Evolutionary conservation across 83 land plant genomes (phyloP).

Genomic region (Diphasiastrum complanatum): DNA sequence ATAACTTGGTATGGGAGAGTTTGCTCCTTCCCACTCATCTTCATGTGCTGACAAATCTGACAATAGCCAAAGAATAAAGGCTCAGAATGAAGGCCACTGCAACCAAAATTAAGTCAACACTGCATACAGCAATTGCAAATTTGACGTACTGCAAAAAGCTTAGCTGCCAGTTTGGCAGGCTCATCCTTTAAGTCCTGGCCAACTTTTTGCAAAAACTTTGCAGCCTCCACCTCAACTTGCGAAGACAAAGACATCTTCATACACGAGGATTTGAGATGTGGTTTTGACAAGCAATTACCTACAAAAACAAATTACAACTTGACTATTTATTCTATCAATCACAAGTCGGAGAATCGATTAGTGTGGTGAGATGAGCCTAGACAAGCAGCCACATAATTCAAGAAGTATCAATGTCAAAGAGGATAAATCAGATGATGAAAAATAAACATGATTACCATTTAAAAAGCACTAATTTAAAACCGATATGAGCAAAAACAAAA

Average conservation of each 20-base stretch:
- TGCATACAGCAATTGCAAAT: background rate
- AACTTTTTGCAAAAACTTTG: slow-evolving; percentile 80
- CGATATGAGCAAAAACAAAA: too few species aligned
- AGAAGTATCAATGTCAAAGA: too few species aligned
- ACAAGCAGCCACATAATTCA: too few species aligned
- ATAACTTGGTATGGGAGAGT: slow-evolving; percentile 90
- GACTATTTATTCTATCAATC: too few species aligned
- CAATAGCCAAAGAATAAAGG: slow-evolving; percentile 6
- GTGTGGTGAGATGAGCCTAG: too few species aligned
- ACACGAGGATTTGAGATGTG: too few species aligned
- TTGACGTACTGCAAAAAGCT: slow-evolving; percentile 72
- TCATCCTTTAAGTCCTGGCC: slow-evolving; percentile 89
- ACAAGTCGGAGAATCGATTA: too few species aligned
- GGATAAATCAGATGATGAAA: too few species aligned
- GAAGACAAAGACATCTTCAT: slow-evolving; percentile 39
- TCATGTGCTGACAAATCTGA: slow-evolving; percentile 98
- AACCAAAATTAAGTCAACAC: background rate
- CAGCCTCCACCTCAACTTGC: slow-evolving; percentile 85
- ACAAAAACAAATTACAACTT: too few species aligned
- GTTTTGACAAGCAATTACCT: too few species aligned
- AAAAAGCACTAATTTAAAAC: too few species aligned
- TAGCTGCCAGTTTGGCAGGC: slow-evolving; percentile 81
- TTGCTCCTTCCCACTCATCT: slow-evolving; percentile 76
- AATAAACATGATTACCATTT: too few species aligned
- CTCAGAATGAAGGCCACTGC: background rate